Conservation (phyloP, 495 filamentous ascomycete genomes). For the Hyaloscypha bicolor region DNA sequence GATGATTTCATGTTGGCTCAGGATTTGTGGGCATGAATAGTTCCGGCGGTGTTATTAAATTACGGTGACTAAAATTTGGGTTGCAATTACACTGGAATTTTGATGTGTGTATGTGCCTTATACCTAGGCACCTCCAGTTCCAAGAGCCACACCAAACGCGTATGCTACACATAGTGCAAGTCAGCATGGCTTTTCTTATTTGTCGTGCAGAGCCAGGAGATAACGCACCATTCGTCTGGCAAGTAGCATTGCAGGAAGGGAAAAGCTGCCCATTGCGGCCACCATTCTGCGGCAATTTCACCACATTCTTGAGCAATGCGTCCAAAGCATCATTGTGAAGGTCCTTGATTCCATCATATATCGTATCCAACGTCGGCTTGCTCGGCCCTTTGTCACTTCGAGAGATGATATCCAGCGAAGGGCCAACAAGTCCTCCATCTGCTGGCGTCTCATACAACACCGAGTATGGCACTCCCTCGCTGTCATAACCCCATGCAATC, state of each 20-base stretch:
- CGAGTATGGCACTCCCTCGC: neutral
- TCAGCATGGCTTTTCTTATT: neutral
- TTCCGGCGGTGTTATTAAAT: too few species aligned
- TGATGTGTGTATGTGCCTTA: too few species aligned
- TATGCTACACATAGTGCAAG: conserved; percentile 2
- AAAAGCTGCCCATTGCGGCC: conserved; percentile 10
- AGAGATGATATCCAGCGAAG: conserved; percentile 7
- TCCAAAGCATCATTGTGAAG: conserved; percentile 6
- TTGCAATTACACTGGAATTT: too few species aligned
- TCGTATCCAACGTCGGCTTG: conserved; percentile 6
- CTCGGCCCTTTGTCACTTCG: conserved; percentile 1
- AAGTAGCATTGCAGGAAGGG: conserved; percentile 16
- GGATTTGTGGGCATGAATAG: too few species aligned
- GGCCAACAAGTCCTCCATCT: neutral
- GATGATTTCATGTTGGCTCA: too few species aligned
- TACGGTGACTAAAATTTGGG: too few species aligned
- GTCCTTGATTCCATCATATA: conserved; percentile 7
- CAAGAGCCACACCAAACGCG: conserved; percentile 7
- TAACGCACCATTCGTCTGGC: conserved; percentile 13
- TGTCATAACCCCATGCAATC: conserved; percentile 9
- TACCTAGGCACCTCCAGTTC: neutral
- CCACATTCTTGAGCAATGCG: neutral
- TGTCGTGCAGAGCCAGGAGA: neutral
- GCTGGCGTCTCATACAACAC: neutral
- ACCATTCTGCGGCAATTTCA: conserved; percentile 8